These are phyloP conservation scores for Passiflora organensis DNA, from an alignment of 345 rosid genomes.

Conservation along the genomic window DNA sequence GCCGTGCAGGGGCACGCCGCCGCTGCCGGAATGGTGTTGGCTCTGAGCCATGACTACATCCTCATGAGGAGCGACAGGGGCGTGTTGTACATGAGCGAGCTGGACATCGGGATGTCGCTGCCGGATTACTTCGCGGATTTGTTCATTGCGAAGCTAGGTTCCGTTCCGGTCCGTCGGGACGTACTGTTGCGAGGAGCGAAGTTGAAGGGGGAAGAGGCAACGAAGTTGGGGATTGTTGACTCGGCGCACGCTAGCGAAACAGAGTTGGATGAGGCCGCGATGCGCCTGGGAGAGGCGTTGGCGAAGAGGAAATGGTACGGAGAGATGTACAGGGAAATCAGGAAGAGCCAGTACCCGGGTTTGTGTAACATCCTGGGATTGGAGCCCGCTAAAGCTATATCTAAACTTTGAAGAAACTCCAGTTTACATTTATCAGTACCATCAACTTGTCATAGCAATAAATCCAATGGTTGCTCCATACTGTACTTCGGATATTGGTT, in stretches of 20 bases:
- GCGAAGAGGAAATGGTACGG: conserved; percentile 52
- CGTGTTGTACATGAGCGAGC: conserved; percentile 76
- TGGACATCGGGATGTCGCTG: conserved; percentile 52
- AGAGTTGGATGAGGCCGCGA: conserved; percentile 36
- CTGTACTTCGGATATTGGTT: too few species aligned
- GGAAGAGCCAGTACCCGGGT: conserved; percentile 71
- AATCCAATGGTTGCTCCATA: too few species aligned
- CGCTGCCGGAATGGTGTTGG: conserved; percentile 62
- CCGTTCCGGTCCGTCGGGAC: conserved; percentile 43
- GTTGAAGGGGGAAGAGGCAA: conserved; percentile 59
- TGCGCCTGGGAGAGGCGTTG: conserved; percentile 48
- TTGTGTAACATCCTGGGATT: conserved; percentile 44
- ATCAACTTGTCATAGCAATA: too few species aligned
- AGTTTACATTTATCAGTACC: too few species aligned
- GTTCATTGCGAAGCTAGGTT: conserved; percentile 42
- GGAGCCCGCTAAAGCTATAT: conserved; percentile 8
- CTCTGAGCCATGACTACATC: conserved; percentile 67
- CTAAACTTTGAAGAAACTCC: conserved; percentile 40
- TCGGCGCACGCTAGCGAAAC: conserved; percentile 45
- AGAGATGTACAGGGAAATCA: conserved; percentile 56
- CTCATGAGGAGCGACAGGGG: conserved; percentile 63
- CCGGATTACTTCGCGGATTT: conserved; percentile 56
- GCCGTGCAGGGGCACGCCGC: conserved; percentile 81
- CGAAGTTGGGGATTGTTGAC: conserved; percentile 50
- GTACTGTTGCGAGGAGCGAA: conserved; percentile 46